Evolutionary conservation across 2,329 filamentous ascomycete genomes (phyloP).

Genomic region (Lasiodiplodia hormozganensis): DNA sequence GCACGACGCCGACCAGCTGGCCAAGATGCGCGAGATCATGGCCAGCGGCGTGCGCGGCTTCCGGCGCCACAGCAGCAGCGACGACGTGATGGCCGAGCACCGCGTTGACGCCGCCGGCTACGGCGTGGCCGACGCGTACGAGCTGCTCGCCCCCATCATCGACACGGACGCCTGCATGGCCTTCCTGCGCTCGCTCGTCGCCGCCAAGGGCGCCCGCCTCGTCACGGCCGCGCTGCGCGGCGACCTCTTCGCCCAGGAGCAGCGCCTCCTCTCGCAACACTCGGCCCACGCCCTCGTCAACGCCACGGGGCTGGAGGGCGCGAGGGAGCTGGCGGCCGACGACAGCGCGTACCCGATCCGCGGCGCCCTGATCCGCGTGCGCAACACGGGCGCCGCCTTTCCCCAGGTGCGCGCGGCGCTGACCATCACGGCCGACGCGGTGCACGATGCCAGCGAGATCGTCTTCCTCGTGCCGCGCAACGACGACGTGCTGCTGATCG

Average conservation of each 20-base stretch:
- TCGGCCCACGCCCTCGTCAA: slow-evolving; percentile 54
- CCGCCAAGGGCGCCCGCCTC: slow-evolving; percentile 50
- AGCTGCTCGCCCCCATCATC: slow-evolving; percentile 54
- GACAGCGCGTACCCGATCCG: slow-evolving; percentile 52
- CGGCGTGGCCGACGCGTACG: slow-evolving; percentile 53
- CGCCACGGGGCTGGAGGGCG: slow-evolving; percentile 49
- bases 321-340: slow-evolving; percentile 47
- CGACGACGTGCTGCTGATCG: slow-evolving; percentile 53
- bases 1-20: slow-evolving; percentile 41
- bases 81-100: slow-evolving; percentile 40
- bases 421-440: slow-evolving; percentile 51
- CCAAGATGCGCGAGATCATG: slow-evolving; percentile 52
- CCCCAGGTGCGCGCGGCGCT: slow-evolving; percentile 51
- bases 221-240: slow-evolving; percentile 48
- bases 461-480: slow-evolving; percentile 55
- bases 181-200: slow-evolving; percentile 51
- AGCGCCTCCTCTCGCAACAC: slow-evolving; percentile 42
- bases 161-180: slow-evolving; percentile 55
- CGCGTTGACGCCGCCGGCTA: slow-evolving; percentile 42
- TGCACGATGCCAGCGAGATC: slow-evolving; percentile 46
- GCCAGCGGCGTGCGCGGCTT: slow-evolving; percentile 50
- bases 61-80: slow-evolving; percentile 39
- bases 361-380: slow-evolving; percentile 53
- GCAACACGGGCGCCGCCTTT: slow-evolving; percentile 54
- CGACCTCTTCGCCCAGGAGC: slow-evolving; percentile 47